A percentile compares a stretch with the other conserved stretches of the same genome.
Evolutionary conservation across 179 eudicot genomes (phyloP).

Genomic region (Pouteria campechiana): DNA sequence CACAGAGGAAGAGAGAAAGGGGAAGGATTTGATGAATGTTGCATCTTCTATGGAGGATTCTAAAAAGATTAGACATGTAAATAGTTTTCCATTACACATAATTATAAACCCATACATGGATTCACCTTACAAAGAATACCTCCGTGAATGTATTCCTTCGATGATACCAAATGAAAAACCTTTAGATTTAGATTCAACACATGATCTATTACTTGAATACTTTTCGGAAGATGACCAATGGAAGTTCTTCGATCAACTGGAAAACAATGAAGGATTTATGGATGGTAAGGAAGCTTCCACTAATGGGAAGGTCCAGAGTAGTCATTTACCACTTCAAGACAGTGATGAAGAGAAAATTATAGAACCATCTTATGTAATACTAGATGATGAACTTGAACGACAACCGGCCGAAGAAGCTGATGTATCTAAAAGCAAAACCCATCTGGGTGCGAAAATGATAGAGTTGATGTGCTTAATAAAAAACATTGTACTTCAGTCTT

Average conservation of each 20-base stretch:
- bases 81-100: constrained; percentile 13
- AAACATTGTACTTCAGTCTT: constrained; percentile 35
- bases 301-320: constrained; percentile 8
- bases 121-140: constrained; percentile 31
- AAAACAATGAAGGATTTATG: constrained; percentile 6
- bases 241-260: constrained; percentile 54
- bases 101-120: constrained; percentile 24
- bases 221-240: constrained; percentile 67
- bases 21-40: constrained; percentile 8
- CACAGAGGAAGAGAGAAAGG: constrained; percentile 6
- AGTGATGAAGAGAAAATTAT: constrained; percentile 22
- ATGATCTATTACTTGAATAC: constrained; percentile 52
- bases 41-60: constrained; percentile 7
- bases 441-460: too few species aligned
- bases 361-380: constrained; percentile 65
- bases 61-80: constrained; percentile 6
- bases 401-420: constrained; percentile 24
- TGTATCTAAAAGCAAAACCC: too few species aligned
- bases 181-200: constrained; percentile 25
- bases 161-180: constrained; percentile 27
- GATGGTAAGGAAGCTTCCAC: constrained; percentile 11
- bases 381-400: constrained; percentile 36
- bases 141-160: constrained; percentile 33
- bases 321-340: constrained; percentile 8
- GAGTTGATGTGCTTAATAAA: constrained; percentile 26